Evolutionary conservation across 2,329 filamentous ascomycete species (phyloP), one percentile per base, ranked within the genome.

Genomic region (Rhinocladiella similis): DNA sequence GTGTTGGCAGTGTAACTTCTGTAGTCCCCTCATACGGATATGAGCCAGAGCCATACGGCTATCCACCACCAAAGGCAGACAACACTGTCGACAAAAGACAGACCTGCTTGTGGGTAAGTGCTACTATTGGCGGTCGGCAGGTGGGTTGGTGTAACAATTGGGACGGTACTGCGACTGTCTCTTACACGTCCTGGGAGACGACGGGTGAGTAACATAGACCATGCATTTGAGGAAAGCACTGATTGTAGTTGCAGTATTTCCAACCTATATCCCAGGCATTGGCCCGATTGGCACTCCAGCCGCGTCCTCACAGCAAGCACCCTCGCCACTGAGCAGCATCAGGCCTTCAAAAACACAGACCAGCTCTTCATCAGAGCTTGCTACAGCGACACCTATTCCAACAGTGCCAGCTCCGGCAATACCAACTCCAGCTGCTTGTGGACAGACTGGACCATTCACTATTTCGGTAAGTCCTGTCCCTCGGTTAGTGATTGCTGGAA

Each of bases 91-190:
- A 42, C 16, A 62, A 63, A 58, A 59, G 63, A 64, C 63, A 65
- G 56, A 65, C 63, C 9, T 66, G 64, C 41, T 56, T 61, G 10
- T 61, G 59, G 61, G 58, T 66, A 12, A 61, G 50, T 59, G 64
- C 61, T 9, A 57, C 58, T 12, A 60, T 65, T n/a, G 56, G 45
- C 48, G 62, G 60, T 36, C 51, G 53, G 38, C 38, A 57, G 46
- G 63, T 57, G 9, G 55, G 56, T 5, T 66, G 63, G 63, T 64
- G 62, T 35, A 66, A 66, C 45, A 63, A 64, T 39, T 66, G 63
- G 63, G 57, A 56, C 50, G 64, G 64, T 14, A 36, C 22, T 19
- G 50, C 55, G n/a, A 54, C 54, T 3, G 27, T 64, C 14, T 56
- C 59, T 50, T 58, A 54, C 47, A 61, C 59, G 20, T 58, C 57